A percentile compares a stretch with the other conserved stretches of the same genome.
Evolutionary conservation across 2,329 filamentous ascomycete species (phyloP).

Genomic region (Arthroderma uncinatum): DNA sequence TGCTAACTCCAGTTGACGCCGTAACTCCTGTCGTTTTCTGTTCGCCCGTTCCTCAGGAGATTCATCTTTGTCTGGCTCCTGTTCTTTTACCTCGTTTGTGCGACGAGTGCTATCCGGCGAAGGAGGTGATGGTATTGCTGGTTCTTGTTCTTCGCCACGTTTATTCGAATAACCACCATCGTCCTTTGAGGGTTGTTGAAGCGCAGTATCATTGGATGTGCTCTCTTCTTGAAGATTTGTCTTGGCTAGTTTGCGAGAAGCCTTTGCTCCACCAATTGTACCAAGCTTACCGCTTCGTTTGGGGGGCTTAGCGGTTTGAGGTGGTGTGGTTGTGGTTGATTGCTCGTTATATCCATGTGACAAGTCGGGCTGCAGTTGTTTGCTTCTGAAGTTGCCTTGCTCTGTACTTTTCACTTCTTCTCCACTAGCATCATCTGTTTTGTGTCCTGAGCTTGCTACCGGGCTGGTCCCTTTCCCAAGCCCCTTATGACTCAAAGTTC

Average conservation of each 20-base stretch:
- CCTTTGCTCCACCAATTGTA: constrained; percentile 22
- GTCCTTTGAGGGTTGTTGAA: neutral
- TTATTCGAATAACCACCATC: neutral
- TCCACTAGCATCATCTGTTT: constrained; percentile 13
- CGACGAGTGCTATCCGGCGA: neutral
- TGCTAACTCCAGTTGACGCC: constrained; percentile 41
- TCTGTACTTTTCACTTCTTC: constrained; percentile 10
- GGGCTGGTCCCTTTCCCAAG: neutral
- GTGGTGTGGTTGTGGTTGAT: constrained; percentile 7
- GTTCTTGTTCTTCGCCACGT: neutral
- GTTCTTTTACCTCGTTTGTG: constrained; percentile 14
- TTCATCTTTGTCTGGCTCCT: constrained; percentile 20
- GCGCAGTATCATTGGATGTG: neutral
- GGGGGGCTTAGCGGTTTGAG: constrained; percentile 10
- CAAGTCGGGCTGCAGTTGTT: neutral
- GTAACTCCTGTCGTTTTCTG: constrained; percentile 46
- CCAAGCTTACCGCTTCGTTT: constrained; percentile 25
- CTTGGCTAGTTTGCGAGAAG: constrained; percentile 8
- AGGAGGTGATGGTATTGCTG: neutral
- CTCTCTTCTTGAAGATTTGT: neutral
- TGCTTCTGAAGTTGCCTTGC: neutral
- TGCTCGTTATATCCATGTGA: constrained; percentile 11
- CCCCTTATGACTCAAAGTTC: constrained; percentile 7
- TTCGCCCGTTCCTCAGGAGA: constrained; percentile 45
- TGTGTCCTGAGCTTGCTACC: constrained; percentile 7